A percentile compares a stretch with the other conserved stretches of the same genome.
Conservation (phyloP, 805 yeast genomes). For the Yamadazyma phyllophila region DNA sequence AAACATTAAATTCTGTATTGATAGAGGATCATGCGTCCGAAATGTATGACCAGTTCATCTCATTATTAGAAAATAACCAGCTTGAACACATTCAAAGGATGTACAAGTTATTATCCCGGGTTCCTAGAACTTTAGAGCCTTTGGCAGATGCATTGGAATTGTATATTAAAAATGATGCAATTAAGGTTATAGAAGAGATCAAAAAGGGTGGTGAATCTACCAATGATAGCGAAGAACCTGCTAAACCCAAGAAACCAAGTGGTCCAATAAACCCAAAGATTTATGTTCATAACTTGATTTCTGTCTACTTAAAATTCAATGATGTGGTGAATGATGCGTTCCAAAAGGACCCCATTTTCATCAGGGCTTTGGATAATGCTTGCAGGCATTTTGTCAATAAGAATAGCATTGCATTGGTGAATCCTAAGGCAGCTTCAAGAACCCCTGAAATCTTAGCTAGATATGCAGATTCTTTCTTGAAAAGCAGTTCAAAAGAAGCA, state of each 20-base stretch:
- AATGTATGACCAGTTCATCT: constrained; percentile 73
- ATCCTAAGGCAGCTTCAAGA: constrained; percentile 60
- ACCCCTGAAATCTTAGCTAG: constrained; percentile 92
- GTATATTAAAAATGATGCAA: constrained; percentile 58
- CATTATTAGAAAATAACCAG: constrained; percentile 71
- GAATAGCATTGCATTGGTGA: constrained; percentile 70
- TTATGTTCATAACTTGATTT: constrained; percentile 75
- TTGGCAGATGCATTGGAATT: constrained; percentile 69
- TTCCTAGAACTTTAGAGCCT: constrained; percentile 75
- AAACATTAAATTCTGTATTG: constrained; percentile 69
- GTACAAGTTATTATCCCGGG: constrained; percentile 72
- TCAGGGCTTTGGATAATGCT: constrained; percentile 85
- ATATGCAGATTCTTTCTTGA: constrained; percentile 81
- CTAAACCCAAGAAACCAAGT: constrained; percentile 19
- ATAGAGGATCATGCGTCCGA: constrained; percentile 75
- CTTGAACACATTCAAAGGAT: constrained; percentile 73
- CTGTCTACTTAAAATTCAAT: constrained; percentile 66
- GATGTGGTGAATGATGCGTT: constrained; percentile 66
- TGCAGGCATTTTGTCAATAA: constrained; percentile 80
- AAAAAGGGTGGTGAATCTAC: constrained; percentile 30
- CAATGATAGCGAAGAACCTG: constrained; percentile 14
- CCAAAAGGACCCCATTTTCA: constrained; percentile 71
- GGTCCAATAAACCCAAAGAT: constrained; percentile 61
- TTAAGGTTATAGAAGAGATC: constrained; percentile 53
- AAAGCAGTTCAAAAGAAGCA: constrained; percentile 66